Conservation (phyloP, 306 rosid species). For the Acacia melanoxylon region DNA sequence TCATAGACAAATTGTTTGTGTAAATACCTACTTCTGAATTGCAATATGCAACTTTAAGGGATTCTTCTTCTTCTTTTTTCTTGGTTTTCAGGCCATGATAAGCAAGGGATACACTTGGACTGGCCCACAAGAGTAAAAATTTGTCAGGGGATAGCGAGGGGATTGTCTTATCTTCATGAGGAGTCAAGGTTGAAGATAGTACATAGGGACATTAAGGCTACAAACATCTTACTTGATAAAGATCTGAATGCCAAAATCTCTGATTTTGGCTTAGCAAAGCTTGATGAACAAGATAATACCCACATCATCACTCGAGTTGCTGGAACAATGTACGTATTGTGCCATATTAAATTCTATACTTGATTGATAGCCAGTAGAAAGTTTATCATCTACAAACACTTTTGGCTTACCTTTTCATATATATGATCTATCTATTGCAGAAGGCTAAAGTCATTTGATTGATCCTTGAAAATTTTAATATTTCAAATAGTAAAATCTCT, state of each 20-base stretch:
- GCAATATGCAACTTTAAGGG: not conserved
- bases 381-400: not conserved
- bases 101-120: conserved; percentile 58
- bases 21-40: not conserved
- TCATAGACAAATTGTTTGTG: conserved; percentile 16
- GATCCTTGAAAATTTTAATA: not conserved
- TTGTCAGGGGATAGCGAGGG: conserved; percentile 70
- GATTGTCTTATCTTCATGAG: conserved; percentile 84
- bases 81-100: conserved; percentile 41
- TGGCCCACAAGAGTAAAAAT: conserved; percentile 71
- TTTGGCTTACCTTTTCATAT: not conserved
- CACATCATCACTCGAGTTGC: conserved; percentile 85
- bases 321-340: conserved; percentile 59
- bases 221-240: conserved; percentile 80
- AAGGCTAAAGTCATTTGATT: conserved; percentile 1
- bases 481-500: conserved; percentile 13
- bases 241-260: conserved; percentile 79
- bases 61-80: not conserved
- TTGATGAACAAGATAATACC: conserved; percentile 76
- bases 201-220: conserved; percentile 88
- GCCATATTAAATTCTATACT: conserved; percentile 4
- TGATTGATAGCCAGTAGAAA: not conserved
- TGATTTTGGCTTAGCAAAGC: conserved; percentile 92
- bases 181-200: conserved; percentile 84
- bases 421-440: not conserved